These are phyloP conservation scores for Salix suchowensis DNA, from an alignment of 345 rosid genomes.

Conservation along the genomic window DNA sequence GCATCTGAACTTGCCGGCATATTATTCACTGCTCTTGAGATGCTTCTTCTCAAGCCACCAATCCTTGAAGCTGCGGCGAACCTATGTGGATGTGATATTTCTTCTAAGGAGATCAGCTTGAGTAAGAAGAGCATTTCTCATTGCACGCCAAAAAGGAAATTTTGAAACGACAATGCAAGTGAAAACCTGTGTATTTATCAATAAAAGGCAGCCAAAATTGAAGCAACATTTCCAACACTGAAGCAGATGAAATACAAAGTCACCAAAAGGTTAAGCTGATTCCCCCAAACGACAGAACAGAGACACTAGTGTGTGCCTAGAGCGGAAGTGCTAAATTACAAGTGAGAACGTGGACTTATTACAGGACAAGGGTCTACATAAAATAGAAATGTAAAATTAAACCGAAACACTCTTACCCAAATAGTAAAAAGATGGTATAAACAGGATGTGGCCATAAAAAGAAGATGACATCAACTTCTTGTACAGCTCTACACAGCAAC, in stretches of 20 bases:
- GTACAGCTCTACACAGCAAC: conserved; percentile 34
- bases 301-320: conserved; percentile 1
- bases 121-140: not conserved
- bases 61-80: not conserved
- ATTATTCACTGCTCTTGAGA: not conserved
- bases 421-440: conserved; percentile 16
- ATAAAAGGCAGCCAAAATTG: not conserved
- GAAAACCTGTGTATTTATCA: not conserved
- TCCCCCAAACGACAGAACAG: not conserved
- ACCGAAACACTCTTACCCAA: conserved; percentile 18
- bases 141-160: not conserved
- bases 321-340: conserved; percentile 22
- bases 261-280: not conserved
- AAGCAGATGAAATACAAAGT: conserved; percentile 2
- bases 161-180: not conserved
- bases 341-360: conserved; percentile 28
- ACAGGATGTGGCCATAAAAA: conserved; percentile 14
- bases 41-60: not conserved
- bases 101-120: not conserved
- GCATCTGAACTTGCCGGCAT: not conserved
- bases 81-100: not conserved
- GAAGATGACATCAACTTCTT: conserved; percentile 17
- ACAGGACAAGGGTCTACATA: conserved; percentile 17
- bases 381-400: conserved; percentile 11
- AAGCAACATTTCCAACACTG: not conserved